Evolutionary conservation across 169 alveolate species (phyloP).

Genomic region (Eimeria praecox): DNA sequence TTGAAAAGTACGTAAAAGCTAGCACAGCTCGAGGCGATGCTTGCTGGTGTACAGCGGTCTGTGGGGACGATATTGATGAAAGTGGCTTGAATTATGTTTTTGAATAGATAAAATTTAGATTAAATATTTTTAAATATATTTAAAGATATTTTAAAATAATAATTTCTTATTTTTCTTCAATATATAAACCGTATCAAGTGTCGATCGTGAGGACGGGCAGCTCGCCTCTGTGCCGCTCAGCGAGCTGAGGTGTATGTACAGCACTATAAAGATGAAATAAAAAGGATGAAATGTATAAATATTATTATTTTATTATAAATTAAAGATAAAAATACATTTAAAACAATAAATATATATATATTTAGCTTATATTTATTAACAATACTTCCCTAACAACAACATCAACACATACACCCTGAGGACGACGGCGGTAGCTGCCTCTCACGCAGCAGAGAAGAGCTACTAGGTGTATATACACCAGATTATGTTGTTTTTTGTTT

Average conservation of each 20-base stretch:
- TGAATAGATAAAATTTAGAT: background rate
- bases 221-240: too few relatives aligned
- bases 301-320: background rate
- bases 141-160: too few relatives aligned
- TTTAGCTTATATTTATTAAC: too few relatives aligned
- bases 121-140: too few relatives aligned
- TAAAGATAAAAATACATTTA: background rate
- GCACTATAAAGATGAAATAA: too few relatives aligned
- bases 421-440: constrained; percentile 20
- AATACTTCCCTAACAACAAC: too few relatives aligned
- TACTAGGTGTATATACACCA: background rate
- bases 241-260: too few relatives aligned
- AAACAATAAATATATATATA: background rate
- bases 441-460: background rate
- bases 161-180: too few relatives aligned
- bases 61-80: background rate
- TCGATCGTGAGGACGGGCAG: too few relatives aligned
- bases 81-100: background rate
- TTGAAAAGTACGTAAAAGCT: too few relatives aligned
- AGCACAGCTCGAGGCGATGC: background rate
- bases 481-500: background rate
- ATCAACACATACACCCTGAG: too few relatives aligned
- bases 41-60: background rate
- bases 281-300: background rate
- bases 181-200: too few relatives aligned